Percentiles rank a stretch among this genome's conserved stretches.
phyloP scores from a whole-genome alignment of 345 rosid species.

The Moricandia arvensis region DNA sequence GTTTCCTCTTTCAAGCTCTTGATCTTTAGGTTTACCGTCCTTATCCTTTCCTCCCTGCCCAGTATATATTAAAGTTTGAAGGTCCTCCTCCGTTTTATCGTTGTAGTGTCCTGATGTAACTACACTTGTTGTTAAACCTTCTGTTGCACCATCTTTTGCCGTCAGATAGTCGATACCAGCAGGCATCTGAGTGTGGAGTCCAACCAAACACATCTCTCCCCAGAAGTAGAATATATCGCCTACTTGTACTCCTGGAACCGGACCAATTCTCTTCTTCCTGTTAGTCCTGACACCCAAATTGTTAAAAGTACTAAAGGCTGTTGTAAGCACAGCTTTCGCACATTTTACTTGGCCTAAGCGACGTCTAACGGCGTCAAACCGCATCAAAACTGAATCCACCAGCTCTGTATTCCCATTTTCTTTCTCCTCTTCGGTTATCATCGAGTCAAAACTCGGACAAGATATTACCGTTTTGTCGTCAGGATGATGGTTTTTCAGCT shows the following conservation, averaged over 20 bases:
- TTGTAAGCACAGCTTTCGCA: background rate
- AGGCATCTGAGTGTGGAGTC: background rate
- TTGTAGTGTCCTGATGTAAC: conserved; percentile 62
- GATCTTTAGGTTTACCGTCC: conserved; percentile 39
- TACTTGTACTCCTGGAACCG: background rate
- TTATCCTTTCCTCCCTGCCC: conserved; percentile 56
- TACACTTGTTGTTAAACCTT: conserved; percentile 35
- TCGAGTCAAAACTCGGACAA: background rate
- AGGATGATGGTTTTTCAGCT: background rate
- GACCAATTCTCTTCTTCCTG: background rate
- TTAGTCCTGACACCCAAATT: background rate
- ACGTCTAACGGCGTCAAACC: background rate
- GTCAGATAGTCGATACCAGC: background rate
- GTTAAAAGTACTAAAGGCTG: background rate
- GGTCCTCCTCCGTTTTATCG: conserved; percentile 49
- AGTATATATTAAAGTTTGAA: conserved; percentile 50
- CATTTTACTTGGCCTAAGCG: background rate
- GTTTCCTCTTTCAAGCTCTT: conserved; percentile 63
- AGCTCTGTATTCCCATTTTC: background rate
- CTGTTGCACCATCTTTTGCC: background rate
- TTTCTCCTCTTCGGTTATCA: background rate
- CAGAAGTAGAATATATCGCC: background rate
- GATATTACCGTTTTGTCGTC: background rate
- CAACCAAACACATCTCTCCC: background rate
- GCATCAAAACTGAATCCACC: background rate